Evolutionary conservation across 352 stramenopile genomes (phyloP).

Genomic region (Phytopythium oedochilum): DNA sequence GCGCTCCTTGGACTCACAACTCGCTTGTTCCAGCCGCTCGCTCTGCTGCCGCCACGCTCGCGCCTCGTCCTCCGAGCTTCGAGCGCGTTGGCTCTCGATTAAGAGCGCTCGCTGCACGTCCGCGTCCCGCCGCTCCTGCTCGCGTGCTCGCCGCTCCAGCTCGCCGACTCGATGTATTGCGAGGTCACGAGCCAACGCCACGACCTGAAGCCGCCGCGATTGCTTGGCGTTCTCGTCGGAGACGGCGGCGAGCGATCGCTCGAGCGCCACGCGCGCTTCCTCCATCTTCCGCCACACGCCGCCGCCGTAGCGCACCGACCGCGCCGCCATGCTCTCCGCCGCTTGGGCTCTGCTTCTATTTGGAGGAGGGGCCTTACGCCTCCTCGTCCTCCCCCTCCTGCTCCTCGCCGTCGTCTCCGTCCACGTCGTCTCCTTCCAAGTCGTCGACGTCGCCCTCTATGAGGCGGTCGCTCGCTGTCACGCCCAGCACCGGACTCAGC

Average conservation of each 20-base stretch:
- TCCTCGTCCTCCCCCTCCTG: conserved; percentile 20
- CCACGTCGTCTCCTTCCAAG: conserved; percentile 13
- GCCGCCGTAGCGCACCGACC: conserved; percentile 19
- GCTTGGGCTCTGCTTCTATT: too few relatives aligned
- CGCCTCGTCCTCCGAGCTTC: neutral
- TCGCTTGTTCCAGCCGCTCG: neutral
- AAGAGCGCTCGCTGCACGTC: neutral
- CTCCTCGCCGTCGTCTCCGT: conserved; percentile 25
- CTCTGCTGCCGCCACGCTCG: neutral
- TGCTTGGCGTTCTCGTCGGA: neutral
- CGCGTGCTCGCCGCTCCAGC: conserved; percentile 2
- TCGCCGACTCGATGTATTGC: neutral
- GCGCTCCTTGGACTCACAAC: neutral
- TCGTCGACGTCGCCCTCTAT: neutral
- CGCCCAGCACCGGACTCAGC: conserved; percentile 6
- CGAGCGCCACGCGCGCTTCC: conserved; percentile 10
- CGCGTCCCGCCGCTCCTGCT: neutral
- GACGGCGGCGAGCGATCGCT: conserved; percentile 3
- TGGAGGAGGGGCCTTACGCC: conserved; percentile 6
- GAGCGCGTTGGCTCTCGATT: neutral
- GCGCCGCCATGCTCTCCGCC: conserved; percentile 11
- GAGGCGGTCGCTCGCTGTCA: conserved; percentile 5
- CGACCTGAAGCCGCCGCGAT: conserved; percentile 1
- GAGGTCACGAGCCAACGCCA: neutral
- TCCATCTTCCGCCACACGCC: conserved; percentile 32